These are phyloP conservation scores for Casuarina cunninghamiana DNA, from an alignment of 306 rosid genomes.

Conservation along the genomic window DNA sequence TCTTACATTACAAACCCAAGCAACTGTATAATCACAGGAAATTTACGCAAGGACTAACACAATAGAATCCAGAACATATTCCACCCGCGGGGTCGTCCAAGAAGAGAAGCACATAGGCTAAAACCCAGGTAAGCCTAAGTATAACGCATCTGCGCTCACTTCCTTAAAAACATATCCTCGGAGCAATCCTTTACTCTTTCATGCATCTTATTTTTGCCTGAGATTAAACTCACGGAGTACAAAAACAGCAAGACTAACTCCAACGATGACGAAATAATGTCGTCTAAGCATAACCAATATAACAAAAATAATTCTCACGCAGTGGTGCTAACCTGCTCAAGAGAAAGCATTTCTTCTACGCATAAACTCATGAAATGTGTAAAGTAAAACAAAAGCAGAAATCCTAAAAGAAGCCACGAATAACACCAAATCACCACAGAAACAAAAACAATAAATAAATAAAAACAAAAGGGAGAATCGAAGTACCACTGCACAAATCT, in stretches of 20 bases:
- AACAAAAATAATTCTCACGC: too few relatives aligned
- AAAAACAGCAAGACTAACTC: too few relatives aligned
- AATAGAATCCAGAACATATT: not conserved
- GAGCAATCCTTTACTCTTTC: too few relatives aligned
- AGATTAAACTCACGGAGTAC: too few relatives aligned
- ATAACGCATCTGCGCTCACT: not conserved
- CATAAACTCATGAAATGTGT: not conserved
- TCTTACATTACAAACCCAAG: not conserved
- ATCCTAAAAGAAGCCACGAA: not conserved
- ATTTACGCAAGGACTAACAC: not conserved
- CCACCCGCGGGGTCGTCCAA: not conserved
- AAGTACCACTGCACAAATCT: constrained; percentile 36
- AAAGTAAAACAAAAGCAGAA: too few relatives aligned
- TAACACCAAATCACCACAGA: not conserved
- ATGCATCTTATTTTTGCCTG: too few relatives aligned
- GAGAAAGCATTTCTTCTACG: not conserved
- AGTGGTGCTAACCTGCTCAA: not conserved
- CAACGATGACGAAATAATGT: too few relatives aligned
- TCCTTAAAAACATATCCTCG: too few relatives aligned
- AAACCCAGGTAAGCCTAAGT: not conserved
- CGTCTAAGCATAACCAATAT: too few relatives aligned
- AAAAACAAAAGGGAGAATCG: not conserved
- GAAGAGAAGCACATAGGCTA: not conserved
- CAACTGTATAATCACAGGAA: not conserved
- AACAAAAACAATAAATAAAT: not conserved